phyloP scores from a whole-genome alignment of 2,329 filamentous ascomycete species.

The Fusarium staphyleae region DNA sequence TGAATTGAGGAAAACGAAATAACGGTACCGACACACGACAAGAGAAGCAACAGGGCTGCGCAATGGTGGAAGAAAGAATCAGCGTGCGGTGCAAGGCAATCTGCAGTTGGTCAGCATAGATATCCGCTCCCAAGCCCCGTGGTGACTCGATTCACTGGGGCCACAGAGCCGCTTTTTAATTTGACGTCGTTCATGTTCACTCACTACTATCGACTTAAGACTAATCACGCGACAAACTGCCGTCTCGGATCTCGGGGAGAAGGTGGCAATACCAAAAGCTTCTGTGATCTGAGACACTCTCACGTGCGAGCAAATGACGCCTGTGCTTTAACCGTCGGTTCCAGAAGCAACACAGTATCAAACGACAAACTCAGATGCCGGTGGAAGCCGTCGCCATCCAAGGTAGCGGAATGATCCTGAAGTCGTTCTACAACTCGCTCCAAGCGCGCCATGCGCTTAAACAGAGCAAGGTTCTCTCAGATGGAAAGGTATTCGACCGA shows the following conservation, averaged over 20 bases:
- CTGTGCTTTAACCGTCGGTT: background rate
- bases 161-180: slow-evolving; percentile 30
- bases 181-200: slow-evolving; percentile 27
- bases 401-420: background rate
- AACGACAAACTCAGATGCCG: slow-evolving; percentile 15
- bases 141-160: slow-evolving; percentile 6
- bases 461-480: background rate
- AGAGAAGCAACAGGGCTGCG: slow-evolving; percentile 1
- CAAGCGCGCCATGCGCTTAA: background rate
- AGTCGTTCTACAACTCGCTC: background rate
- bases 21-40: slow-evolving; percentile 5
- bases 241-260: background rate
- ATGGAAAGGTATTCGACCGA: background rate
- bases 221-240: background rate
- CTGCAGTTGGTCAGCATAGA: slow-evolving; percentile 39
- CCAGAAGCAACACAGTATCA: slow-evolving; percentile 25
- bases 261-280: background rate
- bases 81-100: slow-evolving; percentile 18
- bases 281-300: background rate
- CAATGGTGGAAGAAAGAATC: slow-evolving; percentile 5
- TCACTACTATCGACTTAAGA: background rate
- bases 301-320: background rate
- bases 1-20: slow-evolving; percentile 8
- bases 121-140: slow-evolving; percentile 36
- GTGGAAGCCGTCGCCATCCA: slow-evolving; percentile 28